Conservation (phyloP, 2,329 filamentous ascomycete species). For the Hypoxylon sp. region DNA sequence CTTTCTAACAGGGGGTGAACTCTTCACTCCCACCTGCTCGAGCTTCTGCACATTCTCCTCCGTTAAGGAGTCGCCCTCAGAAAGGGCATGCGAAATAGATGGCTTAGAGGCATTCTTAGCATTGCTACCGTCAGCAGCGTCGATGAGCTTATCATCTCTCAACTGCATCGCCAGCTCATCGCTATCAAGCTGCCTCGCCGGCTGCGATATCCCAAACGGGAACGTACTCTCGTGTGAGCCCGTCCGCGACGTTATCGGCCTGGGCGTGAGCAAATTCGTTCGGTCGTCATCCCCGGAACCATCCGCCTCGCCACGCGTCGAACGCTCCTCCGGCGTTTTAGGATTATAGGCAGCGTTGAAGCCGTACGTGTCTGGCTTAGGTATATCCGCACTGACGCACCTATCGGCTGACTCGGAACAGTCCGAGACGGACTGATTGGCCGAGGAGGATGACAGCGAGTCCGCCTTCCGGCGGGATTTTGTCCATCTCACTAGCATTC, state of each 20-base stretch:
- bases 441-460: slow-evolving; percentile 44
- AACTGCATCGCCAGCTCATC: slow-evolving; percentile 59
- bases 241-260: slow-evolving; percentile 56
- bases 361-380: slow-evolving; percentile 38
- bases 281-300: slow-evolving; percentile 38
- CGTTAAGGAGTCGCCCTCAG: slow-evolving; percentile 64
- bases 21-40: slow-evolving; percentile 49
- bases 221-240: slow-evolving; percentile 58
- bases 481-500: slow-evolving; percentile 80
- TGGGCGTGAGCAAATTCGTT: slow-evolving; percentile 57
- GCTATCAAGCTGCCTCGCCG: slow-evolving; percentile 53
- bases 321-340: slow-evolving; percentile 43
- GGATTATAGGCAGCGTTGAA: slow-evolving; percentile 31
- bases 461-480: slow-evolving; percentile 52
- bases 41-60: slow-evolving; percentile 68
- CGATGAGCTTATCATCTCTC: slow-evolving; percentile 64
- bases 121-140: slow-evolving; percentile 59
- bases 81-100: slow-evolving; percentile 42
- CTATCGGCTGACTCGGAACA: slow-evolving; percentile 63
- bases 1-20: slow-evolving; percentile 26
- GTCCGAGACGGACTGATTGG: slow-evolving; percentile 57
- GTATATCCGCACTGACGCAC: slow-evolving; percentile 54
- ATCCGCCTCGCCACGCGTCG: slow-evolving; percentile 21
- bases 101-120: slow-evolving; percentile 32
- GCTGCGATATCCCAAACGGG: slow-evolving; percentile 58